Evolutionary conservation across 1,284 basidiomycete species (phyloP), one percentile per base, ranked within the genome.

Genomic region (Trametes pubescens): DNA sequence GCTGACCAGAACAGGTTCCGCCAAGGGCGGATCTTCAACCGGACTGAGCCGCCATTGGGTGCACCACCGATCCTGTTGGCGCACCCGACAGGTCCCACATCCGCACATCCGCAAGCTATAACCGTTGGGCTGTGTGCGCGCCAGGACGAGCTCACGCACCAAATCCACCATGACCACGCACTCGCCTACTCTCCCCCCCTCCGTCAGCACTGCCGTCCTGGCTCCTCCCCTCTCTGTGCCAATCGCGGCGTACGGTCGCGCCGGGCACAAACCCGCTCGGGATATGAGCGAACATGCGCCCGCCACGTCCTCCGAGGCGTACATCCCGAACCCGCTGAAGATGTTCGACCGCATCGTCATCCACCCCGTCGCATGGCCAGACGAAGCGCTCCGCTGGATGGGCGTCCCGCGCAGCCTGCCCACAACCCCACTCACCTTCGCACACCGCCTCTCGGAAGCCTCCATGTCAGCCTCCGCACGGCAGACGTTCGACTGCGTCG

Each of bases 321-420:
- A 37, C 29, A 29, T 61, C 14, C 35, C 53, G 16, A 61, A 61
- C 47, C 60, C 60, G 11, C 47, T 61, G n/a, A 49, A 61, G 47
- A 61, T 61, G 60, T 61, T 61, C 48, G 40, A 61, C 53, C 53
- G 32, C 47, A 56, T 61, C 60, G 53, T 61, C 53, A 56, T 61
- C 47, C 60, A 61, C 48, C 60, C 60, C 35, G 46, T 61, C 29
- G 46, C 47, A 0, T 61, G 60, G 60, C 60, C 60, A 6, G 40
- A 34, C 13, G 60, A 61, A 34, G 60, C 60, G 26, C 53, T 61
- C 9, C 35, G 38, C n/a, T 61, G 60, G 60, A 61, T 61, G 47
- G 60, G 53, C 8, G 53, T 61, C n/a, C 60, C 60, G 29, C 53
- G n/a, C 32, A 40, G n/a, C 16, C 26, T 61, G 1, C 60, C 60